Evolutionary conservation across 768 basidiomycete species (phyloP), one percentile per base, ranked within the genome.

Genomic region (Kockovaella imperatae): DNA sequence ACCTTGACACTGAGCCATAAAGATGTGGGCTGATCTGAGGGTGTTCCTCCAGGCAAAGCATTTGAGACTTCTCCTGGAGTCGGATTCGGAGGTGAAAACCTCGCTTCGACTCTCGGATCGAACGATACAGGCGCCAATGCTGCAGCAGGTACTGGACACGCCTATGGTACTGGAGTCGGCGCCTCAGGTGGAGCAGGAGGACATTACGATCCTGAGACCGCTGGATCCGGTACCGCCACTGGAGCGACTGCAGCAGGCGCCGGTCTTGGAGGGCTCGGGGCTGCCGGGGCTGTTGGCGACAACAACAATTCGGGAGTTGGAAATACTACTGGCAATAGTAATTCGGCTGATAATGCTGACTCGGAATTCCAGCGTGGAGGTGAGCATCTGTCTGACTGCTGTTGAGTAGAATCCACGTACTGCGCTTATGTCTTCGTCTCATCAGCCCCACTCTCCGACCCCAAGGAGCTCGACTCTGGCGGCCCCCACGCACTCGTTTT

Each of bases 401-500:
- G 20, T 32, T 26, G 3, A 35, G 13, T 29, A 14, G 20, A 18
- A 23, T 36, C 40, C 34, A 31, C 35, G 28, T 49, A 49, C n/a
- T n/a, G n/a, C 29, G 14, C 39, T 17, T 13, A 39, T 0, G 14
- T 42, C 15, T 24, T 48, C n/a, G n/a, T n/a, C n/a, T n/a, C n/a
- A n/a, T n/a, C n/a, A 50, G 23, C 52, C 29, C 60, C 62, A 24
- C 34, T 65, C 24, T 50, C 53, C 36, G 46, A 65, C 52, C 62
- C 61, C 23, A 48, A 63, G 45, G 59, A 64, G 17, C 50, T 69
- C 38, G 66, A 67, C 42, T 60, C 63, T 31, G 65, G 62, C 17
- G 57, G 56, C n/a, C 59, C 54, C 14, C 68, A 69, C 53, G 50
- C 53, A 8, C 48, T 69, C 15, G 68, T 69, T 35, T 66, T 52